Base-by-base conservation (phyloP, 2,329 filamentous ascomycete species). In the Achaetomium macrosporum region DNA sequence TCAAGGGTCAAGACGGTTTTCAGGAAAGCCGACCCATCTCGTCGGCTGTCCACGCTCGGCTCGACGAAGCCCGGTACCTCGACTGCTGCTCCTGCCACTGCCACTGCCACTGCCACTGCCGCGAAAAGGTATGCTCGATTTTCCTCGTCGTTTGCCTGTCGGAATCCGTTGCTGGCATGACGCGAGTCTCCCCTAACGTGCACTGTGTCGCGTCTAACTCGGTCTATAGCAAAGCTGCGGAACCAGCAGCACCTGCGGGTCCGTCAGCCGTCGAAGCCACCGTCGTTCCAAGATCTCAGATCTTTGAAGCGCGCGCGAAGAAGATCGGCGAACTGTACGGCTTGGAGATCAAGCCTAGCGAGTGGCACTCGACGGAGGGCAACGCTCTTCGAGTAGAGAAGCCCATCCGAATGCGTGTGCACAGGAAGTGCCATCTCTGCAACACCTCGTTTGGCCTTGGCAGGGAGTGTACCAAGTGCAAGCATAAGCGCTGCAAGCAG, bases 401-500 rank as follows among this genome's bases (percentile, higher is more conserved):
- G 73, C 79, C 85, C 12, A 87, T 90, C 59, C 83, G 86, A 54
- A 87, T 91, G 79, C 83, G 87, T 50, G 81, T 90, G 49, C 86
- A 88, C 67, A 82, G 85, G 60, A 84, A 80, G 57, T 96, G 91
- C 69, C 91, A 96, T 70, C 78, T 81, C 60, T 96, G 91, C 73
- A 80, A 84, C 54, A 81, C 85, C 13, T 79, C 80, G 20, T 95
- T 92, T 67, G 84, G 86, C 51, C 69, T 79, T 17, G 81, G 85
- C 63, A 90, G 85, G 71, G 76, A 85, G 55, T 96, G 91, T 70
- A 69, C 77, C 59, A 81, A 81, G 60, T 96, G 91, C 73, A 78
- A 87, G 61, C 91, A 96, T 71, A 75, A 76, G 43, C 82, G 88
- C 60, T 96, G 91, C 79, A 86, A 82, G 65, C 83, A 87, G 64